Conservation (phyloP, 2,329 filamentous ascomycete species). For the Phialocephala subalpina region DNA sequence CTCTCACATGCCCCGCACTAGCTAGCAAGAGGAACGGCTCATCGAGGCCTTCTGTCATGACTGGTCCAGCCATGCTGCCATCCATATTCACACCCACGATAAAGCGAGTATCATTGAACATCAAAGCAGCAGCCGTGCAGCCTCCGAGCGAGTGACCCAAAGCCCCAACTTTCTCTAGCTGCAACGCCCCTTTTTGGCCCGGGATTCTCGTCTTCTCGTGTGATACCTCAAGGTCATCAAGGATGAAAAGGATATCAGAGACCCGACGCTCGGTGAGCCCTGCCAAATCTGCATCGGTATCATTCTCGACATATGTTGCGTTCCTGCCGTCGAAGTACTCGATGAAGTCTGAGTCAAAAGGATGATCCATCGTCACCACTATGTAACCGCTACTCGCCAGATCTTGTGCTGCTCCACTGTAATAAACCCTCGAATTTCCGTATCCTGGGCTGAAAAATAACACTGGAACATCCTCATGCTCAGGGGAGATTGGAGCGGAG, state of each 20-base stretch:
- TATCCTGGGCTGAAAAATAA: slow-evolving; percentile 44
- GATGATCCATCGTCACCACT: slow-evolving; percentile 45
- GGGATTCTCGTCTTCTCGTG: slow-evolving; percentile 21
- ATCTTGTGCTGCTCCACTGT: slow-evolving; percentile 39
- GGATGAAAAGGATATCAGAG: slow-evolving; percentile 29
- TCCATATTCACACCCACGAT: slow-evolving; percentile 48
- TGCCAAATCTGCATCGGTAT: slow-evolving; percentile 11
- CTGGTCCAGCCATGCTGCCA: slow-evolving; percentile 43
- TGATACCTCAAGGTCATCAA: slow-evolving; percentile 25
- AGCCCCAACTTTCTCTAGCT: slow-evolving; percentile 23
- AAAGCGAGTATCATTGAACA: slow-evolving; percentile 43
- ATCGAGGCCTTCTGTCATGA: slow-evolving; percentile 35
- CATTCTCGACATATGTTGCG: slow-evolving; percentile 6
- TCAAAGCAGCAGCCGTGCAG: slow-evolving; percentile 43
- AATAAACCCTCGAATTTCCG: slow-evolving; percentile 39
- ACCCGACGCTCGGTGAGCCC: slow-evolving; percentile 25
- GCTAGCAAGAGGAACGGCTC: slow-evolving; percentile 44
- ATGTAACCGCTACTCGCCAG: slow-evolving; percentile 45
- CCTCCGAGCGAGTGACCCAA: slow-evolving; percentile 41
- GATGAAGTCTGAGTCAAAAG: slow-evolving; percentile 43
- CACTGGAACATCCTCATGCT: slow-evolving; percentile 31
- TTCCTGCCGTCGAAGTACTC: slow-evolving; percentile 42
- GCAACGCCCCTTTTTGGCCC: not conserved
- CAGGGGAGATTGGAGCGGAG: slow-evolving; percentile 16
- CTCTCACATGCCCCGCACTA: slow-evolving; percentile 38